A percentile compares a stretch with the other conserved stretches of the same genome.
These are phyloP conservation scores for Aspergillus felis DNA, from an alignment of 2,329 filamentous ascomycete genomes.

Conservation along the genomic window DNA sequence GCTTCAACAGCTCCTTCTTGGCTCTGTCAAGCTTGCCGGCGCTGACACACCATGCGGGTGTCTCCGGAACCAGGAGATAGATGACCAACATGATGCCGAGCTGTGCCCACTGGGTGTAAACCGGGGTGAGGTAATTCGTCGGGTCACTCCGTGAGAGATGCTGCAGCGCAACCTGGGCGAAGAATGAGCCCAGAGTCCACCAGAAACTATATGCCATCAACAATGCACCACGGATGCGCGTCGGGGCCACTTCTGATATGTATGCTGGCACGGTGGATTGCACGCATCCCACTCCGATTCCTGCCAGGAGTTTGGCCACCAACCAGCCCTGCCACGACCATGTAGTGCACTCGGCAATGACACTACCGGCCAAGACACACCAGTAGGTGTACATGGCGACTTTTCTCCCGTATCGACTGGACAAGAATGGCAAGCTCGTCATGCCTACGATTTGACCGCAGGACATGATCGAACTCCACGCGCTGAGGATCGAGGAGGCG, in stretches of 20 bases:
- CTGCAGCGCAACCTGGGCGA: conserved; percentile 7
- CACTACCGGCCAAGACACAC: conserved; percentile 3
- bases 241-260: conserved; percentile 5
- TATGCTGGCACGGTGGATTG: conserved; percentile 5
- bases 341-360: conserved; percentile 3
- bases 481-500: conserved; percentile 8
- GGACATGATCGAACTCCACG: conserved; percentile 9
- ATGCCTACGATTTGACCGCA: conserved; percentile 10
- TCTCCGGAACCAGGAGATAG: conserved; percentile 3
- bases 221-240: conserved; percentile 6
- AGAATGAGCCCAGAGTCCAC: conserved; percentile 9
- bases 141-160: conserved; percentile 1
- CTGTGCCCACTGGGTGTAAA: conserved; percentile 8
- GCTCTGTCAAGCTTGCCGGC: conserved; percentile 3
- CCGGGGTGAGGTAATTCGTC: neutral
- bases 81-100: conserved; percentile 6
- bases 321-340: conserved; percentile 4
- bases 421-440: conserved; percentile 9
- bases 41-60: conserved; percentile 4
- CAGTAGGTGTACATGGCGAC: conserved; percentile 6
- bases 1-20: neutral
- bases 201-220: conserved; percentile 11
- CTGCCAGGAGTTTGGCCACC: conserved; percentile 4
- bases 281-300: conserved; percentile 5
- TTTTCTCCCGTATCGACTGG: conserved; percentile 7